Evolutionary conservation across 257 asterid species (phyloP).

Genomic region (Solanum rostratum): DNA sequence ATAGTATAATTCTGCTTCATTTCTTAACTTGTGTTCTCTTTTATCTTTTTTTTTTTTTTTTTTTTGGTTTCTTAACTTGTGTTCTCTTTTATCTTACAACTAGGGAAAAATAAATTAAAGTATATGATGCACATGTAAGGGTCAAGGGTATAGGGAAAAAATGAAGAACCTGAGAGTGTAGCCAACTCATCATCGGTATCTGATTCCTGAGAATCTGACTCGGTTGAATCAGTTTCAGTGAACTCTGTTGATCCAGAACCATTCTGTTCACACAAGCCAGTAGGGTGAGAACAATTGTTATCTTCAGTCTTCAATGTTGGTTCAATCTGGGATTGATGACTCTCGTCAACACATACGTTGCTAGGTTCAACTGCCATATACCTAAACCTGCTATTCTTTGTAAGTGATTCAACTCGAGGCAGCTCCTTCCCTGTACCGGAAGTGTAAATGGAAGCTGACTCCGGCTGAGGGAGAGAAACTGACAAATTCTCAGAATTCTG

Average conservation of each 20-base stretch:
- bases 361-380: slow-evolving; percentile 34
- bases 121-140: not conserved
- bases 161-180: slow-evolving; percentile 59
- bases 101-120: not conserved
- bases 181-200: slow-evolving; percentile 70
- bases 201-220: slow-evolving; percentile 70
- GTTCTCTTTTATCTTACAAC: not conserved
- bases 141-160: not conserved
- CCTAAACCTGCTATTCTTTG: slow-evolving; percentile 49
- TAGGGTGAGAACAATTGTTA: slow-evolving; percentile 21
- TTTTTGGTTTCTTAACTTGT: too few relatives aligned
- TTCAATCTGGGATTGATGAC: slow-evolving; percentile 31
- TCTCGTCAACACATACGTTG: slow-evolving; percentile 31
- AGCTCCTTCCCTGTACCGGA: slow-evolving; percentile 51
- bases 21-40: not conserved
- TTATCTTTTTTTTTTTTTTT: too few relatives aligned
- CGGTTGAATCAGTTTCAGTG: slow-evolving; percentile 93
- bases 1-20: not conserved
- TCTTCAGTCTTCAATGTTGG: slow-evolving; percentile 45
- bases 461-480: slow-evolving; percentile 23
- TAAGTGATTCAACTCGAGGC: slow-evolving; percentile 28
- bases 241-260: slow-evolving; percentile 70
- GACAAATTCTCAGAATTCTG: slow-evolving; percentile 21
- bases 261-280: slow-evolving; percentile 46
- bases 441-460: slow-evolving; percentile 17